A percentile compares a stretch with the other conserved stretches of the same genome.
These are phyloP conservation scores for Diospyros kaki DNA, from an alignment of 148 eudicot genomes.

Conservation along the genomic window DNA sequence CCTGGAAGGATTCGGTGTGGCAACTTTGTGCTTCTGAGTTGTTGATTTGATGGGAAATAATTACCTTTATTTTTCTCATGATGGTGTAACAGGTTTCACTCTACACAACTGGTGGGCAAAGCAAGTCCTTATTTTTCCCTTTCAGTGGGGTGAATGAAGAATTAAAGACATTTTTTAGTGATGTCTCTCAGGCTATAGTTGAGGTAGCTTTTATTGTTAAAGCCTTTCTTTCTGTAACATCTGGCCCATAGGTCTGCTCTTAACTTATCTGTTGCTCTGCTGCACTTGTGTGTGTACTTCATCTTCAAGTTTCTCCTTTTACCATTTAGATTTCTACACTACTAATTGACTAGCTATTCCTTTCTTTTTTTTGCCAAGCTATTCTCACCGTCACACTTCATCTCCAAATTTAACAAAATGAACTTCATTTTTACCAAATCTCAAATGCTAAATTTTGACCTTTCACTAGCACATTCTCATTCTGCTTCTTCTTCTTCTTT, in stretches of 20 bases:
- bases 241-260: background rate
- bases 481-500: background rate
- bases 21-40: background rate
- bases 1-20: background rate
- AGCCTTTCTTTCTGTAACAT: background rate
- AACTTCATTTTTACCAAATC: background rate
- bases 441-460: too few species aligned
- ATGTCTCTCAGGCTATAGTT: constrained; percentile 54
- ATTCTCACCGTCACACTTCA: background rate
- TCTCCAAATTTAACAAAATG: background rate
- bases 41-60: constrained; percentile 3
- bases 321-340: background rate
- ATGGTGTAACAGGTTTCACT: constrained; percentile 52
- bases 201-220: constrained; percentile 30
- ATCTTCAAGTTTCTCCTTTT: background rate
- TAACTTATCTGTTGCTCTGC: background rate
- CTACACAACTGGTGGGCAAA: constrained; percentile 51
- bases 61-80: constrained; percentile 4
- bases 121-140: constrained; percentile 62
- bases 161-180: constrained; percentile 70
- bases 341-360: too few species aligned
- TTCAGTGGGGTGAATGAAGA: constrained; percentile 91
- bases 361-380: background rate
- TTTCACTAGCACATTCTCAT: background rate
- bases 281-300: background rate